These are phyloP conservation scores for Neonectria neomacrospora DNA, from an alignment of 2,329 filamentous ascomycete species.

Conservation along the genomic window DNA sequence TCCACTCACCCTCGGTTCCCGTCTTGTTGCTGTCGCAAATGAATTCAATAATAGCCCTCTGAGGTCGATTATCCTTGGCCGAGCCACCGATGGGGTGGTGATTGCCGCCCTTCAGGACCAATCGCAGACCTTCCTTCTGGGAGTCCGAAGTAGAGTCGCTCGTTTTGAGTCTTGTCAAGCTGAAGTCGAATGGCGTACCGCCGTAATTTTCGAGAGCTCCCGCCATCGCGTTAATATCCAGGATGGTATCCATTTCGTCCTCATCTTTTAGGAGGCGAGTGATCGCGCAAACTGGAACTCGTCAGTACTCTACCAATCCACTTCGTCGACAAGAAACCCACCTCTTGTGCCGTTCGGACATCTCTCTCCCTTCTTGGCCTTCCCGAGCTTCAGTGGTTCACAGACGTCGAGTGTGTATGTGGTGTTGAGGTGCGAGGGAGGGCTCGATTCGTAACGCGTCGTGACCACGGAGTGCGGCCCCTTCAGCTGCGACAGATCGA, in stretches of 20 bases:
- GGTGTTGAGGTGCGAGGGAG: constrained; percentile 69
- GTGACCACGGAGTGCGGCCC: constrained; percentile 78
- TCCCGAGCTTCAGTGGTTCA: constrained; percentile 70
- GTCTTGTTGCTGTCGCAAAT: constrained; percentile 78
- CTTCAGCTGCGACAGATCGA: constrained; percentile 71
- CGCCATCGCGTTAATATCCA: constrained; percentile 76
- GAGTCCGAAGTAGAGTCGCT: constrained; percentile 72
- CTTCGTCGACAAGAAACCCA: constrained; percentile 49
- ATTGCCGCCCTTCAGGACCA: constrained; percentile 73
- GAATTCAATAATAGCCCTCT: constrained; percentile 86
- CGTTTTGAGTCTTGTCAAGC: constrained; percentile 72
- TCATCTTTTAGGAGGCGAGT: constrained; percentile 65
- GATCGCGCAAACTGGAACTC: constrained; percentile 76
- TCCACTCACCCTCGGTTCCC: constrained; percentile 78
- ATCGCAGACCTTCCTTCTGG: constrained; percentile 75
- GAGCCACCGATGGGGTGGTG: constrained; percentile 62
- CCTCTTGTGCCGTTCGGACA: constrained; percentile 78
- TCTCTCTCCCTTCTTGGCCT: constrained; percentile 64
- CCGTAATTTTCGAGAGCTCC: constrained; percentile 72
- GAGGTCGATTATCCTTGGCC: constrained; percentile 62
- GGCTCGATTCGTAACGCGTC: constrained; percentile 62
- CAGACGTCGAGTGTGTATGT: constrained; percentile 88
- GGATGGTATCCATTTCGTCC: constrained; percentile 60
- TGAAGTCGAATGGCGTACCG: constrained; percentile 71
- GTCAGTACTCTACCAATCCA: constrained; percentile 20